Conservation (phyloP, 257 asterid genomes). For the Fraxinus anomala region DNA sequence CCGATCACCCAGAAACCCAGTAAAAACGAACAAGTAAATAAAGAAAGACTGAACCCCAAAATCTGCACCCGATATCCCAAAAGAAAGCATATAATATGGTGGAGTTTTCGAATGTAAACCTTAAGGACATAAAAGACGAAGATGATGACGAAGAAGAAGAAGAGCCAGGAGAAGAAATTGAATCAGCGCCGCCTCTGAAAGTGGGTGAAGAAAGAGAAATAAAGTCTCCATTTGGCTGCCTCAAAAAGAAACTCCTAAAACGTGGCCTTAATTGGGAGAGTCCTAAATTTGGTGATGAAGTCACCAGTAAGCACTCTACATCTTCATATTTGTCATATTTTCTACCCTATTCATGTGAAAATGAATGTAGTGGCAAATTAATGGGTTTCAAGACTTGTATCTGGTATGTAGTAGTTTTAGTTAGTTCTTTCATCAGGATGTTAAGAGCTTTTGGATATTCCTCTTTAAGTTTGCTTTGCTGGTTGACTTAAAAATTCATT, state of each 20-base stretch:
- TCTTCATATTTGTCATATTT: background rate
- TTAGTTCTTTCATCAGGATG: background rate
- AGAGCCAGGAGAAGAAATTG: constrained; percentile 70
- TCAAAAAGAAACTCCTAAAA: constrained; percentile 63
- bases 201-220: constrained; percentile 68
- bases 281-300: constrained; percentile 64
- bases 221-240: constrained; percentile 47
- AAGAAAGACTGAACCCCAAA: background rate
- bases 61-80: background rate
- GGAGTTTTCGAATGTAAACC: constrained; percentile 53
- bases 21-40: background rate
- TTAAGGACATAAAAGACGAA: constrained; percentile 51
- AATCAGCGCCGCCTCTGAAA: constrained; percentile 71
- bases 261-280: constrained; percentile 61
- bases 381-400: background rate
- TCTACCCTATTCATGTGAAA: background rate
- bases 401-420: background rate
- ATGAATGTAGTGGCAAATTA: background rate
- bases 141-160: constrained; percentile 46
- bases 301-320: constrained; percentile 39
- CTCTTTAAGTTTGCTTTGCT: background rate
- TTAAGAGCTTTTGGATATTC: background rate
- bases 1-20: background rate
- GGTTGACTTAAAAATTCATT: background rate
- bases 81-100: constrained; percentile 39